phyloP scores from a whole-genome alignment of 75 land plant genomes.

The Azolla pinnata region DNA sequence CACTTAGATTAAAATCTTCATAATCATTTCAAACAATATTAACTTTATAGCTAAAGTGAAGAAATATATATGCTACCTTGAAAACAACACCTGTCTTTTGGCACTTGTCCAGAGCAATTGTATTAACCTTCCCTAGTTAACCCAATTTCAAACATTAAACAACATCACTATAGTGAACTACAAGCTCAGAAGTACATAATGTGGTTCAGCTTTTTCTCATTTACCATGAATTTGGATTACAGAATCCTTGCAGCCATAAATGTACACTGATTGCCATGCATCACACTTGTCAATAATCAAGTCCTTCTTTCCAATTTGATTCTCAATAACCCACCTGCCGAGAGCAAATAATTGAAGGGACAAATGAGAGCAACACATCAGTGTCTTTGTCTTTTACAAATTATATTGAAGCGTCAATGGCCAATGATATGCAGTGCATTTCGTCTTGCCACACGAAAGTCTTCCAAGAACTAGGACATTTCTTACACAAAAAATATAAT shows the following conservation, averaged over 20 bases:
- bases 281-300: constrained; percentile 74
- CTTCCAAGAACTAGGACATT: too few species aligned
- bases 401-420: too few species aligned
- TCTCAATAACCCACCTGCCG: constrained; percentile 88
- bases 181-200: background rate
- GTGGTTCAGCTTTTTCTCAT: background rate
- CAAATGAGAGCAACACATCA: too few species aligned
- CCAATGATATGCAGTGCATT: too few species aligned
- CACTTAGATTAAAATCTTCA: too few species aligned
- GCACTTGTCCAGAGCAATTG: constrained; percentile 90
- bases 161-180: background rate
- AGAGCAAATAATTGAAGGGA: too few species aligned
- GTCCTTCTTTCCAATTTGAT: constrained; percentile 66
- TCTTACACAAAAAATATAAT: too few species aligned
- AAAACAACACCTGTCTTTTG: constrained; percentile 84
- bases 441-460: too few species aligned
- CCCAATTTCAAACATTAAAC: constrained; percentile 3
- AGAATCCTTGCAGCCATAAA: constrained; percentile 92
- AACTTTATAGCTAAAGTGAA: background rate
- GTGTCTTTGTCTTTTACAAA: too few species aligned
- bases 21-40: background rate
- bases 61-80: constrained; percentile 32
- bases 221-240: constrained; percentile 73
- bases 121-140: constrained; percentile 99
- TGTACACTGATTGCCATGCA: constrained; percentile 80